Evolutionary conservation across 306 rosid species (phyloP), one percentile per base, ranked within the genome.

Genomic region (Myrica gale): DNA sequence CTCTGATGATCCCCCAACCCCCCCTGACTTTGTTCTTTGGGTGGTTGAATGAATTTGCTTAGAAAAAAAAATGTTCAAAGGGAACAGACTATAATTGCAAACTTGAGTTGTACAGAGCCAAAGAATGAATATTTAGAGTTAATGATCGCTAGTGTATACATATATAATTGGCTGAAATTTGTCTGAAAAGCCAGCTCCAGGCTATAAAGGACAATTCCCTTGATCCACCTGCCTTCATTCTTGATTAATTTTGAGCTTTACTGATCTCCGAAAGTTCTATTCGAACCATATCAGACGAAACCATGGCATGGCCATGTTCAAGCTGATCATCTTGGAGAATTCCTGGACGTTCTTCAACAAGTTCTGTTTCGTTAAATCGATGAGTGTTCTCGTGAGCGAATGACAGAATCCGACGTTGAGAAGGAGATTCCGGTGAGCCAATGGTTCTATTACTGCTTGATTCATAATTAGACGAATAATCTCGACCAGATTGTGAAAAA

Each of bases 301-400:
- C 5, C 41, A 21, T 41, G 20, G 58, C 50, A 4, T 21, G 53
- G 10, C 63, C 67, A 37, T 53, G 65, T 15, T 63, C 68, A 56
- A 12, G 4, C 52, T 53, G 65, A 23, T 78, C 72, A 66, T n/a
- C 37, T 52, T 45, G 77, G 15, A 23, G 68, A 73, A 53, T 60
- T 76, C 73, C 77, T 73, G 45, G 74, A 55, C 16, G 43, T 17
- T 57, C 73, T 55, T 78, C 78, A 41, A 69, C 79, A 45, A 56
- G 81, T 70, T 81, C 88, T 5, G 8, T n/a, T 23, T 72, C 62
- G 9, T 47, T 13, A 0, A 53, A 55, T 53, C 3, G 15, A 16
- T 19, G 51, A 6, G 67, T 5, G 16, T 74, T 19, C 57, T 78
- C 73, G 1, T 39, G 20, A 2, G 74, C 48, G 1, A 73, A 80